phyloP scores from a whole-genome alignment of 139 green algal species.

The Chlorokybus atmophyticus region DNA sequence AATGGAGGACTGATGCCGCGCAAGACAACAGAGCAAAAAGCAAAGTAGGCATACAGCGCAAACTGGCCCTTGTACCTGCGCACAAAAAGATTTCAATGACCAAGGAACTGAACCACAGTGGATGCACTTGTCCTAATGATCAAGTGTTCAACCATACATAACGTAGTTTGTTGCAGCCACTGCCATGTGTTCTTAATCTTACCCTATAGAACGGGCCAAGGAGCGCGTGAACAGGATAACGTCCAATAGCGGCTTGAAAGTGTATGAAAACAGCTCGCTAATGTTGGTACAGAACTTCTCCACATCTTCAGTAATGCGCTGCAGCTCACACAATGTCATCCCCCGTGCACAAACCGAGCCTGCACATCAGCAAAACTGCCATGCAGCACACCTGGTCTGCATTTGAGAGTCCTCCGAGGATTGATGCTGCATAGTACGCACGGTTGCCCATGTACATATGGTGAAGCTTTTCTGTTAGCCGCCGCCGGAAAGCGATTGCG shows the following conservation, averaged over 20 bases:
- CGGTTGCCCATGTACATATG: slow-evolving; percentile 66
- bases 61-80: slow-evolving; percentile 44
- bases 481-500: slow-evolving; percentile 42
- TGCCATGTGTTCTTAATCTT: no score
- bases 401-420: slow-evolving; percentile 69
- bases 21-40: slow-evolving; percentile 38
- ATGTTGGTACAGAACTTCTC: slow-evolving; percentile 78
- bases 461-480: slow-evolving; percentile 67
- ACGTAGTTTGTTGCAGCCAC: no score
- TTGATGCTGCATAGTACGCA: slow-evolving; percentile 79
- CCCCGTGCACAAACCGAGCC: no score
- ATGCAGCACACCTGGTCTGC: slow-evolving; percentile 58
- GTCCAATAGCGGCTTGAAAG: slow-evolving; percentile 88
- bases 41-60: slow-evolving; percentile 34
- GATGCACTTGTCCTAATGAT: no score
- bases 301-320: slow-evolving; percentile 46
- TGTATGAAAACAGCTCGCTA: slow-evolving; percentile 78
- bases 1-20: slow-evolving; percentile 64
- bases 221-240: slow-evolving; percentile 82
- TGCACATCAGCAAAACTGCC: neutral
- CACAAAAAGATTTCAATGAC: neutral
- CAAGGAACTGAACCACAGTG: no score
- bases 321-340: neutral
- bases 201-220: slow-evolving; percentile 71
- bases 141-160: no score